Evolutionary conservation across 176 grass and related monocot genomes (phyloP), one percentile per base, ranked within the genome.

Genomic region (Saccharum officinarum): DNA sequence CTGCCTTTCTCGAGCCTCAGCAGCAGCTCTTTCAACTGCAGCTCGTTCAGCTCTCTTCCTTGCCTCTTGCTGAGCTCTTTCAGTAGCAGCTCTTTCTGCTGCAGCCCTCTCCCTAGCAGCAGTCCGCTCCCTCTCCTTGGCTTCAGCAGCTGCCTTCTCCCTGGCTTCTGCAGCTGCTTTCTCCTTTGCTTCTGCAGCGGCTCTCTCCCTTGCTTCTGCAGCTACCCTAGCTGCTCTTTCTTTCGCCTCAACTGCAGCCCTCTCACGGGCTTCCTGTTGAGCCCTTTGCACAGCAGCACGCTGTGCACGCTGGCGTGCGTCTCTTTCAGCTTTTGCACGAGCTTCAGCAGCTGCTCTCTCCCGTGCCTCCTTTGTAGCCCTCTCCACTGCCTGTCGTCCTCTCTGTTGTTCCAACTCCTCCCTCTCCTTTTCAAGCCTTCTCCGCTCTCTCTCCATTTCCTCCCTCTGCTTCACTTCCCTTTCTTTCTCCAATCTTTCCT

Each of bases 251-350:
- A 63, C 20, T 41, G 92, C 86, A 66, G 89, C 92, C 75, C 89
- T 94, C 75, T 79, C 89, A 71, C 89, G 89, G 22, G 81, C 92
- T 88, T 94, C 92, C 52, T 86, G 84, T 61, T 88, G 71, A 30
- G 84, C 92, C 60, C 89, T 94, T 70, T 94, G 92, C 44, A 94
- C 92, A 81, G 86, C 89, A 89, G 92, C 92, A 22, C 86, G 86
- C 55, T 94, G 88, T 68, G 64, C 59, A 46, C 92, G 89, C n/a
- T 87, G 86, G 9, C 18, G 57, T 15, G 89, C 87, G 75, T 94
- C 92, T 77, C 80, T 89, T 84, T 91, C 92, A 86, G 92, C 84
- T 79, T 91, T 94, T 79, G 86, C 78, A 80, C 49, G 86, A 81
- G 89, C 89, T 94, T 94, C 92, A 85, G 89, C 86, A 65, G 84